Base-by-base conservation (phyloP, 2,329 filamentous ascomycete species). In the Ascochyta pisi region DNA sequence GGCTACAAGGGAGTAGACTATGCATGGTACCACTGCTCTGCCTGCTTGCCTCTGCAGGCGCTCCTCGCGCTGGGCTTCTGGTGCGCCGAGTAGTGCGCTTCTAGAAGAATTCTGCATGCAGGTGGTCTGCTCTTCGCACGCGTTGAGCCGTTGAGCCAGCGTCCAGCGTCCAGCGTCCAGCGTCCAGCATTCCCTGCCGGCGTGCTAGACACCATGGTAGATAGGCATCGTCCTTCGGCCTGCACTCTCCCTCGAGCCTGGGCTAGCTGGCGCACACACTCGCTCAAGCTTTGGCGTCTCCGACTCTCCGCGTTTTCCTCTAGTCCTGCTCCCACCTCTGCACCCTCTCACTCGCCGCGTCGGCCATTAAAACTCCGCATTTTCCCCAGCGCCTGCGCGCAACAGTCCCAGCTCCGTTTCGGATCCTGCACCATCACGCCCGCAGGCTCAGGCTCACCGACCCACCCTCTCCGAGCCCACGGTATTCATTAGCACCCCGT, bases 241-340 rank as follows among this genome's bases (percentile, higher is more conserved):
- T 26, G 26, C 26, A 10, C 8, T 10, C 27, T 29, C 27, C 27
- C 33, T 59, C 56, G 50, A 62, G 42, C 46, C 34, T 23, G 54
- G 44, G 45, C 52, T 43, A 19, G 40, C 29, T 24, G 39, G 35
- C 31, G 22, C 51, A 33, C 39, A 34, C 44, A 34, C 33, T 22
- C 54, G 38, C 38, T 52, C 59, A 59, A 59, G 61, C 56, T 58
- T 55, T 53, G 58, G 43, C 61, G 42, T 62, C 61, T 67, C 65
- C 65, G 43, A 60, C 44, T 62, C 61, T 67, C 65, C 65, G 64
- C 65, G 57, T 68, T 66, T 64, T 65, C 51, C 62, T 68, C 64
- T 67, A 68, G 62, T 57, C 43, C 62, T 44, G 54, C 26, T 54
- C 29, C 51, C 53, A 54, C 39, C 42, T 57, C 62, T 61, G 61